Evolutionary conservation across 2,329 filamentous ascomycete genomes (phyloP).

Genomic region (Fonsecaea monophora): DNA sequence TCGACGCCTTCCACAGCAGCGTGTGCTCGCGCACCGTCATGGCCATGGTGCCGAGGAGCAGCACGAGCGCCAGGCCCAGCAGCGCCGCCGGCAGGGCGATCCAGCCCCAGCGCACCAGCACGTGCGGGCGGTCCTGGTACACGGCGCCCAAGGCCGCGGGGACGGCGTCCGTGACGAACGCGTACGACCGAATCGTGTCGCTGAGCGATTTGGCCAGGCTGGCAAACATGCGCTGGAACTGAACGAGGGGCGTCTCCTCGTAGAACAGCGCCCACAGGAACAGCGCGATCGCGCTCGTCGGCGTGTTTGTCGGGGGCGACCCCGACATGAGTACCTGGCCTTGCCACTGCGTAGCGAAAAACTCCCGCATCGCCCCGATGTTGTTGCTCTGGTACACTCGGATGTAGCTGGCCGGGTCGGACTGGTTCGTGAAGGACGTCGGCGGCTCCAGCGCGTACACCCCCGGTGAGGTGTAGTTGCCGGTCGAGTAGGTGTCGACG

Average conservation of each 20-base stretch:
- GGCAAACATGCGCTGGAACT: slow-evolving; percentile 12
- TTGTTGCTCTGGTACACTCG: slow-evolving; percentile 3
- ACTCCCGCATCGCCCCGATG: background rate
- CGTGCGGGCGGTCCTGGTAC: slow-evolving; percentile 17
- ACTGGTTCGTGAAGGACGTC: slow-evolving; percentile 31
- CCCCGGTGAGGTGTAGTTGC: background rate
- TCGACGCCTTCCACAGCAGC: slow-evolving; percentile 12
- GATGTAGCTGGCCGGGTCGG: background rate
- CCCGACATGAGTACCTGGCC: background rate
- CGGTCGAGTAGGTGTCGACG: slow-evolving; percentile 9
- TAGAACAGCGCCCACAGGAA: background rate
- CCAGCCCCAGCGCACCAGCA: slow-evolving; percentile 18
- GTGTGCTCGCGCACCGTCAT: slow-evolving; percentile 10
- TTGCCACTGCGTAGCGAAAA: slow-evolving; percentile 9
- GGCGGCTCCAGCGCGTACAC: slow-evolving; percentile 8
- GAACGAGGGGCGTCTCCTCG: background rate
- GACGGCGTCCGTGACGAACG: background rate
- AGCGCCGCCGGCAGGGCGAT: slow-evolving; percentile 13
- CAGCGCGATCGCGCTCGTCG: slow-evolving; percentile 2
- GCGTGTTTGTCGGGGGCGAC: background rate
- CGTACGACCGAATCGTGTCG: slow-evolving; percentile 10
- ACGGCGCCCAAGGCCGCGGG: slow-evolving; percentile 11
- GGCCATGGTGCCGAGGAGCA: slow-evolving; percentile 17
- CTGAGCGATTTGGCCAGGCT: slow-evolving; percentile 9
- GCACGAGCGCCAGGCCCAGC: slow-evolving; percentile 11